Evolutionary conservation across 2,329 filamentous ascomycete species (phyloP).

Genomic region (Rasamsonia emersonii): DNA sequence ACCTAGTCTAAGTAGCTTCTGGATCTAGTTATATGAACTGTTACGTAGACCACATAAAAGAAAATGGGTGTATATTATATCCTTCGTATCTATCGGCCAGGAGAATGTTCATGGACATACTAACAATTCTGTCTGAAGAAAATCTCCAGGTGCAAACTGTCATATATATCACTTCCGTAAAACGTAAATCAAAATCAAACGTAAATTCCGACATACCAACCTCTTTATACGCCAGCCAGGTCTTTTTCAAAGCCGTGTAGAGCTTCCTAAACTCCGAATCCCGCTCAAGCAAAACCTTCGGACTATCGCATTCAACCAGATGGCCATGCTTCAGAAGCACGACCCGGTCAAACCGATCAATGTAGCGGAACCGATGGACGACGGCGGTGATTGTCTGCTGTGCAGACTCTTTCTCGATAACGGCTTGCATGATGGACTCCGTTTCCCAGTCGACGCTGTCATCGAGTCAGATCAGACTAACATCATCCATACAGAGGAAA

Average conservation of each 20-base stretch:
- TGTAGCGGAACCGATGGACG: slow-evolving; percentile 45
- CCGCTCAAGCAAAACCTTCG: slow-evolving; percentile 25
- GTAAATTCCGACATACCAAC: too few relatives aligned
- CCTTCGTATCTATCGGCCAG: too few relatives aligned
- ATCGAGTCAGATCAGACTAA: not conserved
- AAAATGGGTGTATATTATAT: too few relatives aligned
- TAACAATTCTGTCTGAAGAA: too few relatives aligned
- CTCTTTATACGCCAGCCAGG: too few relatives aligned
- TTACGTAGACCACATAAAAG: too few relatives aligned
- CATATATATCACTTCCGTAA: not conserved
- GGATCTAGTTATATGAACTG: too few relatives aligned
- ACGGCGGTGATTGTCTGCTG: slow-evolving; percentile 52
- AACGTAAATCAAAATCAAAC: slow-evolving; percentile 1
- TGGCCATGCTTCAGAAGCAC: slow-evolving; percentile 26
- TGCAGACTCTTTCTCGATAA: slow-evolving; percentile 46
- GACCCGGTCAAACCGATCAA: slow-evolving; percentile 31
- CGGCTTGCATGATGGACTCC: slow-evolving; percentile 48
- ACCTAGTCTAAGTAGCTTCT: too few relatives aligned
- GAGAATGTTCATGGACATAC: too few relatives aligned
- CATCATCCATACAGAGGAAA: not conserved
- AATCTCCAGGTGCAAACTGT: too few relatives aligned
- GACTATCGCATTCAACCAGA: slow-evolving; percentile 28
- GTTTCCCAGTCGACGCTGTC: slow-evolving; percentile 48
- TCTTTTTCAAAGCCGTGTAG: slow-evolving; percentile 16
- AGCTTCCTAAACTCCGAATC: slow-evolving; percentile 28